phyloP scores from a whole-genome alignment of 2,329 filamentous ascomycete genomes.

The Amauroascus verrucosus region DNA sequence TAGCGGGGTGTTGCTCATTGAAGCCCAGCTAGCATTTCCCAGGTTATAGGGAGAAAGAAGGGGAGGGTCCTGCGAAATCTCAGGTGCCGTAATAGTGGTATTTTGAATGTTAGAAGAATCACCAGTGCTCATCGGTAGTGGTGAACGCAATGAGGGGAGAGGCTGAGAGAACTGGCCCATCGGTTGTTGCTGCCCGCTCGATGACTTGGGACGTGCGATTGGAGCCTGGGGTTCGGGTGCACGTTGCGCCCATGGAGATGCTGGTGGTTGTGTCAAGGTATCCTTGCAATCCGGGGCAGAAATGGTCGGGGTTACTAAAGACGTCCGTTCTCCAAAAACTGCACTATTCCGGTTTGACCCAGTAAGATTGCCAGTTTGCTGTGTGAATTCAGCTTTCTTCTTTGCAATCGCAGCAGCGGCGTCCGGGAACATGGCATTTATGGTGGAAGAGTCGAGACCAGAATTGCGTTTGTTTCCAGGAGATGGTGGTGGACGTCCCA shows the following conservation, averaged over 20 bases:
- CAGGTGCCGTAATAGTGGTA: conserved; percentile 65
- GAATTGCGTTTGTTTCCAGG: conserved; percentile 82
- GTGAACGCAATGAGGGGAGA: conserved; percentile 68
- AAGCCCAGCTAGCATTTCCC: conserved; percentile 89
- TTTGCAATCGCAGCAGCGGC: conserved; percentile 96
- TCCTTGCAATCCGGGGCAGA: conserved; percentile 57
- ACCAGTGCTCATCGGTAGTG: conserved; percentile 55
- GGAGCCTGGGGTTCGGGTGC: conserved; percentile 42
- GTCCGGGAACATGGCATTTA: conserved; percentile 98
- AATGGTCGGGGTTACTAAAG: conserved; percentile 64
- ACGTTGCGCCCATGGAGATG: conserved; percentile 67
- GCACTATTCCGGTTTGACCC: conserved; percentile 88
- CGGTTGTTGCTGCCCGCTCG: conserved; percentile 55
- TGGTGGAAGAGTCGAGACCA: conserved; percentile 81
- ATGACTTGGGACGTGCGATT: conserved; percentile 62
- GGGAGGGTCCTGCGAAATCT: conserved; percentile 62
- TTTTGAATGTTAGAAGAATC: conserved; percentile 65
- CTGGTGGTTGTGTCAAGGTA: conserved; percentile 52
- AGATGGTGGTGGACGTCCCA: conserved; percentile 68
- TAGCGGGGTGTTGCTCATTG: conserved; percentile 97
- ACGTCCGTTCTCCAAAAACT: conserved; percentile 64
- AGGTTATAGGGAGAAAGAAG: conserved; percentile 70
- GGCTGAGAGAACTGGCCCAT: conserved; percentile 96
- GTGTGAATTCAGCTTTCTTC: conserved; percentile 94
- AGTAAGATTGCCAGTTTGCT: conserved; percentile 82